Percentiles rank a stretch among this genome's conserved stretches.
phyloP scores from a whole-genome alignment of 106 monocot species.

The Chionographis japonica region DNA sequence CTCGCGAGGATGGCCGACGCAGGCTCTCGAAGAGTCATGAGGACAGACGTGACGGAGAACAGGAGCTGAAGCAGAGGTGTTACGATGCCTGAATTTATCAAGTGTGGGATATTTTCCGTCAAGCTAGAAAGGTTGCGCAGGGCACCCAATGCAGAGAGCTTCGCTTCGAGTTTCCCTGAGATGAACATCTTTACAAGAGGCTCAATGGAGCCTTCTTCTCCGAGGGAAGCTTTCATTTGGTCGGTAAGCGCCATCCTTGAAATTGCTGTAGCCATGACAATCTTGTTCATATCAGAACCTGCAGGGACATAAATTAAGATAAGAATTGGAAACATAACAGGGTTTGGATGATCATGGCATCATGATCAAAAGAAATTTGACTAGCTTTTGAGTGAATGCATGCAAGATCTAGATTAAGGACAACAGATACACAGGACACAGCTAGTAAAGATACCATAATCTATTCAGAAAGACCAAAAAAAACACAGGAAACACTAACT shows the following conservation, averaged over 20 bases:
- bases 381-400: no score
- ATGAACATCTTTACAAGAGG: constrained; percentile 67
- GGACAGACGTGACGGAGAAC: constrained; percentile 85
- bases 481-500: no score
- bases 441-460: no score
- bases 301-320: constrained; percentile 1
- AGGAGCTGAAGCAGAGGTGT: constrained; percentile 64
- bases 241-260: constrained; percentile 74
- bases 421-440: no score
- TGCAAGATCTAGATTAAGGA: no score
- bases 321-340: neutral
- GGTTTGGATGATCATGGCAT: no score
- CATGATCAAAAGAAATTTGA: no score
- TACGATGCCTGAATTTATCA: constrained; percentile 56
- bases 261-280: constrained; percentile 83
- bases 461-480: no score
- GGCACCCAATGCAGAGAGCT: constrained; percentile 59
- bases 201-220: constrained; percentile 59
- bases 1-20: constrained; percentile 68
- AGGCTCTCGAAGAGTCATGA: constrained; percentile 71
- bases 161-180: constrained; percentile 77
- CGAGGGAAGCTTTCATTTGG: constrained; percentile 58
- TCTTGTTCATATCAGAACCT: constrained; percentile 95
- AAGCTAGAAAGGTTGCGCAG: constrained; percentile 57
- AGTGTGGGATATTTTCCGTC: constrained; percentile 32